Evolutionary conservation across 1,139 yeast species (phyloP).

Genomic region (Lodderomyces margitis): DNA sequence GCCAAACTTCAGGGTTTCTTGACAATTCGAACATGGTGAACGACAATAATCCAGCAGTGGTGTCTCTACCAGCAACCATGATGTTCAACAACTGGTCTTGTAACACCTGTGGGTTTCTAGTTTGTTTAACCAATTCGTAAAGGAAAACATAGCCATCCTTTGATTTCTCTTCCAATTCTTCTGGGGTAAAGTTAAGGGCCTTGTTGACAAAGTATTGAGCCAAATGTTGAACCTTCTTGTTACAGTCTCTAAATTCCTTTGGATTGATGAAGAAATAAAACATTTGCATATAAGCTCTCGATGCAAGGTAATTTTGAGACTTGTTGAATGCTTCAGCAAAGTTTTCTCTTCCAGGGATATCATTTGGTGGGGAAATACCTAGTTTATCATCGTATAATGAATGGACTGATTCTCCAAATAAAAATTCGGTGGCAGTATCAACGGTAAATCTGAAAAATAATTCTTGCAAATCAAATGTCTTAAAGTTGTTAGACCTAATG

Average conservation of each 20-base stretch:
- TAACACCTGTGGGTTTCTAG: conserved; percentile 42
- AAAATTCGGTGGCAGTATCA: conserved; percentile 58
- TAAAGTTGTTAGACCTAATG: conserved; percentile 22
- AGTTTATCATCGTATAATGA: conserved; percentile 34
- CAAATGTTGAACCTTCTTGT: conserved; percentile 33
- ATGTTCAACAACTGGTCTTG: conserved; percentile 48
- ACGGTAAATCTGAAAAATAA: conserved; percentile 47
- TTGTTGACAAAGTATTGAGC: conserved; percentile 33
- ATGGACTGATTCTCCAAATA: conserved; percentile 55
- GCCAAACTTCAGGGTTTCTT: conserved; percentile 37
- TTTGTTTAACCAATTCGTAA: conserved; percentile 45
- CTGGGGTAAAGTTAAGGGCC: conserved; percentile 28
- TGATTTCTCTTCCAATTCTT: conserved; percentile 38
- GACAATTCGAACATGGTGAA: conserved; percentile 42
- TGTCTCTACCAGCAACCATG: conserved; percentile 48
- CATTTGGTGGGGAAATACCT: conserved; percentile 18
- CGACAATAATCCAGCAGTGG: conserved; percentile 48
- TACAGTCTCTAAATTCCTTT: conserved; percentile 29
- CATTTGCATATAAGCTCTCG: conserved; percentile 27
- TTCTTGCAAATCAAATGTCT: conserved; percentile 35
- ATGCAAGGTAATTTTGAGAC: conserved; percentile 28
- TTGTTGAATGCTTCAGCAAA: conserved; percentile 31
- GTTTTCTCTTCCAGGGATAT: conserved; percentile 19
- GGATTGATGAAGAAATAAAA: conserved; percentile 30
- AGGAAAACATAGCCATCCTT: conserved; percentile 43